Evolutionary conservation across 1,139 yeast genomes (phyloP).

Genomic region (Diutina rugosa): DNA sequence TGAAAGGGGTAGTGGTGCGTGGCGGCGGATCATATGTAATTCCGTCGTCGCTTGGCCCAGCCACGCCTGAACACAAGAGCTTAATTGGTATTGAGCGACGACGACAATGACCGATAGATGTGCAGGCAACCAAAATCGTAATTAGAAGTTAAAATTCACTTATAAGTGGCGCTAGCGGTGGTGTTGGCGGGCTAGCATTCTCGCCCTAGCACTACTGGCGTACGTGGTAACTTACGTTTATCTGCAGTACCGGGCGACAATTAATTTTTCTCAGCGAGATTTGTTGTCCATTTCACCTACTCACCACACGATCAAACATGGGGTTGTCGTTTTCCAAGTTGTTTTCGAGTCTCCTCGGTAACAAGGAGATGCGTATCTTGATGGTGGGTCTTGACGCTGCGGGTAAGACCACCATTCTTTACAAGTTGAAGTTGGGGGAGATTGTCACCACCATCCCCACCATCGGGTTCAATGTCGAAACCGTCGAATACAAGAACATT

Average conservation of each 20-base stretch:
- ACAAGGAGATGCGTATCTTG: slow-evolving; percentile 79
- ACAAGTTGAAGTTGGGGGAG: slow-evolving; percentile 83
- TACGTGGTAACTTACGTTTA: background rate
- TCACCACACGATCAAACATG: slow-evolving; percentile 19
- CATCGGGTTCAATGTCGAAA: slow-evolving; percentile 89
- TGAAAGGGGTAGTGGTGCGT: background rate
- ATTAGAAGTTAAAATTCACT: too few species aligned
- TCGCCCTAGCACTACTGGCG: background rate
- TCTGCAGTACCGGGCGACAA: background rate
- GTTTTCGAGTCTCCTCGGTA: slow-evolving; percentile 75
- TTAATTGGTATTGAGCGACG: background rate
- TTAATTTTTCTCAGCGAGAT: slow-evolving; percentile 6
- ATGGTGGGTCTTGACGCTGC: slow-evolving; percentile 94
- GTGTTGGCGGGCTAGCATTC: too few species aligned
- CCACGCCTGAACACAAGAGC: background rate
- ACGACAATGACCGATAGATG: background rate
- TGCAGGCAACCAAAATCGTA: background rate
- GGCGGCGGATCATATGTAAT: background rate
- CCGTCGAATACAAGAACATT: slow-evolving; percentile 89
- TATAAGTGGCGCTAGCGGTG: too few species aligned
- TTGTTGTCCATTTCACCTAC: slow-evolving; percentile 8
- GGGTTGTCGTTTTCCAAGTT: slow-evolving; percentile 84
- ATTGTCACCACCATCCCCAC: slow-evolving; percentile 90
- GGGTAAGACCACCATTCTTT: slow-evolving; percentile 84
- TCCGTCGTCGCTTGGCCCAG: background rate